Conservation (phyloP, 495 filamentous ascomycete genomes). For the Annulohypoxylon maeteangense region DNA sequence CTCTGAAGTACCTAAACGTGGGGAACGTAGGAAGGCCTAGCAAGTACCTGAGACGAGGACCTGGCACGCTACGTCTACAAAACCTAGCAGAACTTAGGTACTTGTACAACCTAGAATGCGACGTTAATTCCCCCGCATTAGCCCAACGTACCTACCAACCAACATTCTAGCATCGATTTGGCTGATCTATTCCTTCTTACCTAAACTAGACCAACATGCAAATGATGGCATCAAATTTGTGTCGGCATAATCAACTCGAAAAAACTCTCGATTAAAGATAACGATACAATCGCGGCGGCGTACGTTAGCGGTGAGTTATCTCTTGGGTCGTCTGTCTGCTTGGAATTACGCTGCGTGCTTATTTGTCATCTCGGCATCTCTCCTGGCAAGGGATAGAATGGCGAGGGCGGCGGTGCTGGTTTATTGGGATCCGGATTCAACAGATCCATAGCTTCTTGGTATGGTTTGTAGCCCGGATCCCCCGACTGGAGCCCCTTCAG, state of each 20-base stretch:
- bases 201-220: not conserved
- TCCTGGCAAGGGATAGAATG: not conserved
- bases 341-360: not conserved
- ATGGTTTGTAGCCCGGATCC: not conserved
- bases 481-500: not conserved
- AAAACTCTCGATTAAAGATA: not conserved
- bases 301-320: not conserved
- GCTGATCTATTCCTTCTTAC: too few species aligned
- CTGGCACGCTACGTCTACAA: too few species aligned
- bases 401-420: not conserved
- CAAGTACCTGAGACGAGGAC: too few species aligned
- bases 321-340: not conserved
- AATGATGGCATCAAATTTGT: not conserved
- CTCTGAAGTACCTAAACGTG: too few species aligned
- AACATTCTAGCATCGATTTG: too few species aligned
- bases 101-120: too few species aligned
- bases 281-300: not conserved
- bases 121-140: too few species aligned
- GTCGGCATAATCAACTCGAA: not conserved
- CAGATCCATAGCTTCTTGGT: not conserved
- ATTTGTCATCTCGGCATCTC: not conserved
- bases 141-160: too few species aligned
- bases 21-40: too few species aligned
- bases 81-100: too few species aligned
- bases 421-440: not conserved